Evolutionary conservation across 495 filamentous ascomycete species (phyloP).

Genomic region (Aspergillus ellipticus): DNA sequence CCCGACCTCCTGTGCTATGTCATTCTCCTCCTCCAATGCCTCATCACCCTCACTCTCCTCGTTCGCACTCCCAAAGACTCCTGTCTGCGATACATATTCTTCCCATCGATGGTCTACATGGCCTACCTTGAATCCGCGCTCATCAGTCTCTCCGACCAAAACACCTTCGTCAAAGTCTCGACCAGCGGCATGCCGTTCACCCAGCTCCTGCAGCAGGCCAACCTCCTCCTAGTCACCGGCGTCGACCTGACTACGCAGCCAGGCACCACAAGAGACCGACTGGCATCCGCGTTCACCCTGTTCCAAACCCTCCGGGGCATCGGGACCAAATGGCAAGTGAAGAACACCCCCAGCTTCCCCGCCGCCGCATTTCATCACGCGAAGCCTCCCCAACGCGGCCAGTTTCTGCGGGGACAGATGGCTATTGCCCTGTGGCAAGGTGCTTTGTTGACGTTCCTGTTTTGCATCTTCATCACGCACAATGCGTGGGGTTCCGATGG

Average conservation of each 20-base stretch:
- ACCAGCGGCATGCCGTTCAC: neutral
- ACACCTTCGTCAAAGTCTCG: neutral
- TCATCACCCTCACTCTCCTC: neutral
- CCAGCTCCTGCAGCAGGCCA: neutral
- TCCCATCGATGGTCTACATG: neutral
- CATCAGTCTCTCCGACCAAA: neutral
- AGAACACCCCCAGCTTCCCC: neutral
- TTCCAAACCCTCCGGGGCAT: conserved; percentile 1
- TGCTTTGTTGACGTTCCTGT: neutral
- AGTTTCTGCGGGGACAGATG: conserved; percentile 1
- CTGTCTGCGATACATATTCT: neutral
- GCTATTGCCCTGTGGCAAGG: neutral
- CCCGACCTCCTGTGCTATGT: neutral
- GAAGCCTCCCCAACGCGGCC: neutral
- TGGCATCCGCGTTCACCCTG: neutral
- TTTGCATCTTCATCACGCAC: neutral
- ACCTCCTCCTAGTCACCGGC: conserved; percentile 1
- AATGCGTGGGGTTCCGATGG: too few species aligned
- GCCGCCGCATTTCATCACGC: neutral
- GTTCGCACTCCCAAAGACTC: neutral
- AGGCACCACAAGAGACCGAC: neutral
- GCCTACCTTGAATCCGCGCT: neutral
- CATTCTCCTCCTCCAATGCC: neutral
- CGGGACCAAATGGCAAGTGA: conserved; percentile 11
- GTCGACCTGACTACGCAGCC: neutral